Base-by-base conservation (phyloP, 495 filamentous ascomycete genomes). In the Neurospora terricola region DNA sequence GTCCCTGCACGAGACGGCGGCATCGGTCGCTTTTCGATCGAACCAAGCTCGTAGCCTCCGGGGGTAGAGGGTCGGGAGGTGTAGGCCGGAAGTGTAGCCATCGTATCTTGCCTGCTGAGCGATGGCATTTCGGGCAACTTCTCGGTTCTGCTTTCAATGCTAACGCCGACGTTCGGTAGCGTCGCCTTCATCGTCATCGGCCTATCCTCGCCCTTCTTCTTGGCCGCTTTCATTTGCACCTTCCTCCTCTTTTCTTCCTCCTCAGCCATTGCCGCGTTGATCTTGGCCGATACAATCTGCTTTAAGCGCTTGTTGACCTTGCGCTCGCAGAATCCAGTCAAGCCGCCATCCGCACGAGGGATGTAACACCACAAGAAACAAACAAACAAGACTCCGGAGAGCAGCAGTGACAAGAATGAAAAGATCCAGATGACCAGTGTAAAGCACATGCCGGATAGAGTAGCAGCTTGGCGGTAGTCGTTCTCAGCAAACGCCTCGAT, bases 331-430 rank as follows among this genome's bases (percentile, higher is more conserved):
- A 96, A 99, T 16, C 89, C 89, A 14, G 88, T 87, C 27, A 99
- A 85, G 1, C 90, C 89, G n/a, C 91, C 92, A 78, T 97, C 93
- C 36, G 86, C 83, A 12, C 85, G 84, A 5, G 93, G 93, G 73
- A 99, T 96, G 76, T 93, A 91, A 81, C 93, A 91, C 87, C 92
- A 97, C 4, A 99, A 86, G 83, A 96, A 99, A 73, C 90, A 86
- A 37, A 97, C 80, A 80, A 97, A 99, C 48, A 96, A 88, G 2
- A 95, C 73, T 54, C 89, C 82, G 0, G 93, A 93, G 10, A 93
- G 75, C 8, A 92, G 78, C 62, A 99, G 85, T 38, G 90, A 92
- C 48, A 98, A 77, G 14, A 92, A 87, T 0, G 91, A 90, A 73
- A 99, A 87, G 11, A 95, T 84, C 95, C 95, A 99, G 77, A 99